Conservation (phyloP, 352 stramenopile species). For the Phytopythium mirpurense region DNA sequence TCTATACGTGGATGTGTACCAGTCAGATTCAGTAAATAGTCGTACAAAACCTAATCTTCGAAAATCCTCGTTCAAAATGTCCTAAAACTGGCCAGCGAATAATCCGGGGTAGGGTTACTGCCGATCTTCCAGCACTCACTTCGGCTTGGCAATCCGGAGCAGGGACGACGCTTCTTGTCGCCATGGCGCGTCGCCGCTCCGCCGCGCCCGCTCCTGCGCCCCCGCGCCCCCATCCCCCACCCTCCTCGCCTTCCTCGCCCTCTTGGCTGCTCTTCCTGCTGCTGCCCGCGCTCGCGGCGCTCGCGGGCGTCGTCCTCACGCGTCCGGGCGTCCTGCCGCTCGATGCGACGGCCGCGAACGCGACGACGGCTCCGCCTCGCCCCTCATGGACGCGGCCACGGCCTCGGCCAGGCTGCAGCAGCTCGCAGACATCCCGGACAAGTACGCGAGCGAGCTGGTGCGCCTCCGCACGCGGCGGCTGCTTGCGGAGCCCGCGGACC, state of each 20-base stretch:
- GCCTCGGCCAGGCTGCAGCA: constrained; percentile 2
- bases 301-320: constrained; percentile 20
- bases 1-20: too few relatives aligned
- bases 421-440: constrained; percentile 22
- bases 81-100: too few relatives aligned
- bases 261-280: constrained; percentile 27
- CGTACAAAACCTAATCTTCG: too few relatives aligned
- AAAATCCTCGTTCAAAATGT: too few relatives aligned
- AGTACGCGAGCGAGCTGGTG: constrained; percentile 55
- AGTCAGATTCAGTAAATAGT: too few relatives aligned
- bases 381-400: constrained; percentile 6
- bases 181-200: too few relatives aligned
- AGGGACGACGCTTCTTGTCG: too few relatives aligned
- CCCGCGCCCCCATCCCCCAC: too few relatives aligned
- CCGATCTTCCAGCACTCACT: too few relatives aligned
- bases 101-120: too few relatives aligned
- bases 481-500: constrained; percentile 11
- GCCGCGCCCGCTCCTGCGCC: too few relatives aligned
- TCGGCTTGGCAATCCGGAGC: too few relatives aligned
- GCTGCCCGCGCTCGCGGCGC: constrained; percentile 25
- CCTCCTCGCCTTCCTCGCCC: constrained; percentile 1
- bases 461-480: constrained; percentile 40
- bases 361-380: background rate
- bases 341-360: background rate
- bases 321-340: background rate